Conservation (phyloP, 169 alveolate species). For the Babesia gibsoni region DNA sequence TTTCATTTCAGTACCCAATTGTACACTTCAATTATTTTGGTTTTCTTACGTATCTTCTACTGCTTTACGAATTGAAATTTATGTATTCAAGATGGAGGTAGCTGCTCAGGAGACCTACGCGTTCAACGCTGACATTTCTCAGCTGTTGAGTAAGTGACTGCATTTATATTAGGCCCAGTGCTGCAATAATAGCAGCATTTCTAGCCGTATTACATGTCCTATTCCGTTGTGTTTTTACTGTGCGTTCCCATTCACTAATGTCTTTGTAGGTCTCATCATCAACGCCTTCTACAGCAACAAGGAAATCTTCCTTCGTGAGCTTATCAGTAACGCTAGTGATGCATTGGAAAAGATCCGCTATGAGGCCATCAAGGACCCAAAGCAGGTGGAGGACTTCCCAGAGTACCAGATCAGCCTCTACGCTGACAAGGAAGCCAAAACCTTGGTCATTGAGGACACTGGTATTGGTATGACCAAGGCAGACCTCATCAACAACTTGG, state of each 20-base stretch:
- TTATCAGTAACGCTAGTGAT: constrained; percentile 98
- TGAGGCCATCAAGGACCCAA: constrained; percentile 95
- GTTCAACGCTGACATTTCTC: constrained; percentile 98
- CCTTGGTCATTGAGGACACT: constrained; percentile 95
- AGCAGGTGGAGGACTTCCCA: constrained; percentile 88
- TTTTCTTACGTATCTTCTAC: neutral
- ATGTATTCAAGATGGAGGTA: constrained; percentile 53
- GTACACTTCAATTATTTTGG: constrained; percentile 13
- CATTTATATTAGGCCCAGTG: neutral
- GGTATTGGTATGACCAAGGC: constrained; percentile 99
- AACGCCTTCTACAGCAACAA: constrained; percentile 99
- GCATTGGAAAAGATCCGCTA: constrained; percentile 99
- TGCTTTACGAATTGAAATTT: neutral
- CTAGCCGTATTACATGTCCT: neutral
- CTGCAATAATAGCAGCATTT: neutral
- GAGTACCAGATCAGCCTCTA: constrained; percentile 91
- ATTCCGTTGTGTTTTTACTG: neutral
- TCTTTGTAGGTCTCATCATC: constrained; percentile 87
- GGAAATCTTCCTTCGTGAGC: constrained; percentile 98
- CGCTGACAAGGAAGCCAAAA: constrained; percentile 95
- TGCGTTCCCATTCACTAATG: neutral
- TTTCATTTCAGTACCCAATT: neutral
- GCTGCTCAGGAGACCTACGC: constrained; percentile 87
- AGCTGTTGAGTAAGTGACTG: constrained; percentile 86
- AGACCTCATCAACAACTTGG: constrained; percentile 94